Evolutionary conservation across 2,329 filamentous ascomycete species (phyloP), one percentile per base, ranked within the genome.

Genomic region (Fusarium pseudoanthophilum): DNA sequence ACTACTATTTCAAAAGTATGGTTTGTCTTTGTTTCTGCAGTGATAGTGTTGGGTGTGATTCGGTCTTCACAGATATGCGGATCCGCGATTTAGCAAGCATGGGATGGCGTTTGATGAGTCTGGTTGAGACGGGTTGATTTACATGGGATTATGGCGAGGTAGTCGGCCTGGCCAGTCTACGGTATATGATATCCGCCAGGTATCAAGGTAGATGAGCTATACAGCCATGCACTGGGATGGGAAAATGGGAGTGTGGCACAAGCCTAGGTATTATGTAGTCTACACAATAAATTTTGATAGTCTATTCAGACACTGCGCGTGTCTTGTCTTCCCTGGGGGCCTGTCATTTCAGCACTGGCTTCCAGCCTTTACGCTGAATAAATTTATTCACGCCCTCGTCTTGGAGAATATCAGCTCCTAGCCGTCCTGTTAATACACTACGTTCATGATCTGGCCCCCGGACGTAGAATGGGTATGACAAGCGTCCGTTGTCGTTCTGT

Each of bases 361-460:
- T 85, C 91, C 91, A 93, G 11, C 90, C 90, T 77, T 87, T 89
- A 60, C 91, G 83, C 9, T 85, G 85, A 11, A 87, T 78, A 78
- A 89, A 93, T 4, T 84, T 85, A 26, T 82, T 78, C 5, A 93
- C 88, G 0, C 86, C 86, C 75, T 92, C 90, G 73, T 93, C 90
- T 28, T 76, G 79, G 52, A 93, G 82, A 7, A 93, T 85, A 30
- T 93, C 90, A 9, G 78, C 80, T 4, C 88, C 90, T 15, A 84
- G 82, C 59, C 91, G 83, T 2, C 90, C 90, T 5, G 91, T 93
- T 7, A 93, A 84, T 5, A 93, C 83, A 77, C 91, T 93, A n/a
- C 86, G 84, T 81, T 93, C 92, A 42, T 84, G 74, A 4, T 91
- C 89, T 10, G 86, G 84, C 0, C 91, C 92, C 13, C 83, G 82